phyloP scores from a whole-genome alignment of 2,329 filamentous ascomycete genomes.

The Exophiala oligosperma region DNA sequence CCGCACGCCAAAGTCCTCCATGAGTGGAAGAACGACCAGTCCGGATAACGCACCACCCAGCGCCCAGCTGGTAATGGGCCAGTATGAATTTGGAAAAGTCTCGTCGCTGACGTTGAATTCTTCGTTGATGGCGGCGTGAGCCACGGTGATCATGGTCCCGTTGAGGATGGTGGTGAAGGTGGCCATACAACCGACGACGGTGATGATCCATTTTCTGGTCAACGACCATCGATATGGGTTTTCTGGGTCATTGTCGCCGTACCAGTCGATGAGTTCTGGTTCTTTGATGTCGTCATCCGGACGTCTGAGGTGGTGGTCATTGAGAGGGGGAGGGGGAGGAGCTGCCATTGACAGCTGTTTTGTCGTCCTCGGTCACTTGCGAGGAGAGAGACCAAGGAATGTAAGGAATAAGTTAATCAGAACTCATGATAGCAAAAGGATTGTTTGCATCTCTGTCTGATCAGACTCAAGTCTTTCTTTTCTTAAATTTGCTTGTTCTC shows the following conservation, averaged over 20 bases:
- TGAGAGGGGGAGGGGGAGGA: no score
- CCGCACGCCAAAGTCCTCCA: conserved; percentile 39
- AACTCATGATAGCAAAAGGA: no score
- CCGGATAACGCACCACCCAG: conserved; percentile 44
- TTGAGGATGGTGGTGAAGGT: conserved; percentile 38
- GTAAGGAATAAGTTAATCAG: no score
- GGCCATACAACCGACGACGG: conserved; percentile 31
- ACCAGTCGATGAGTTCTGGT: conserved; percentile 28
- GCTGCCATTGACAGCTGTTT: no score
- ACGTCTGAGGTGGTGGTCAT: no score
- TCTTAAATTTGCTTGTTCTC: no score
- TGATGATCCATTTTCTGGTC: conserved; percentile 38
- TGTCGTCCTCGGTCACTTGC: no score
- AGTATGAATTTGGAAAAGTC: conserved; percentile 43
- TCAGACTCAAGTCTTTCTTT: no score
- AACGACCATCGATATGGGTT: conserved; percentile 42
- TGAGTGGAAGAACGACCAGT: conserved; percentile 43
- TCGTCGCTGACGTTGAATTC: conserved; percentile 31
- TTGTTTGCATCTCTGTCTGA: no score
- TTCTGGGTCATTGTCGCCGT: conserved; percentile 34
- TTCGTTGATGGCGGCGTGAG: conserved; percentile 37
- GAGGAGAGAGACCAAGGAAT: no score
- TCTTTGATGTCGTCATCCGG: no score
- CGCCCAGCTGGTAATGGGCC: conserved; percentile 44
- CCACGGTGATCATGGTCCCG: conserved; percentile 41